A percentile compares a stretch with the other conserved stretches of the same genome.
These are phyloP conservation scores for Phytophthora multivora DNA, from an alignment of 352 stramenopile species.

Conservation along the genomic window DNA sequence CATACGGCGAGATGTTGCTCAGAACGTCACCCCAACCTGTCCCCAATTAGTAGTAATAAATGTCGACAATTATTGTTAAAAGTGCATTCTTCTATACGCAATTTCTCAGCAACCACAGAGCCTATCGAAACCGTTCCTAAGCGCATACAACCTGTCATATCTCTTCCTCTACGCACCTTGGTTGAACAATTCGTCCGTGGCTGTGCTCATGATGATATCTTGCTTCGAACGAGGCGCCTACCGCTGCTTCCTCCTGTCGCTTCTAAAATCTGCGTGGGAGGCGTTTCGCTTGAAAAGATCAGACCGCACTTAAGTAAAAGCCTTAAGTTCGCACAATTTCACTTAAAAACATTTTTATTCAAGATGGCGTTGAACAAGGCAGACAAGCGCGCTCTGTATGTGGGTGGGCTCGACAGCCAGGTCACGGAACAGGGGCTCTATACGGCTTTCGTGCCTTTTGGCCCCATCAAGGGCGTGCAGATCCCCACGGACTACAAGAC, in stretches of 20 bases:
- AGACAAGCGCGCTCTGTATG: slow-evolving; percentile 86
- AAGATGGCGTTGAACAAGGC: slow-evolving; percentile 39
- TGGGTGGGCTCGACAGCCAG: slow-evolving; percentile 89
- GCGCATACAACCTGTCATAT: background rate
- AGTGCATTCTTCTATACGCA: background rate
- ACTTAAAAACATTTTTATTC: background rate
- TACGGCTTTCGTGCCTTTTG: slow-evolving; percentile 85
- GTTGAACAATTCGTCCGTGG: slow-evolving; percentile 87
- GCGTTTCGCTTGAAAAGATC: slow-evolving; percentile 32
- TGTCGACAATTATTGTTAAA: background rate
- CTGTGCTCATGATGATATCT: slow-evolving; percentile 67
- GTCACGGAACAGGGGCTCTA: slow-evolving; percentile 90
- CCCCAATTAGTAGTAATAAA: background rate
- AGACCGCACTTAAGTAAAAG: slow-evolving; percentile 26
- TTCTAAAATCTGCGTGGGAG: slow-evolving; percentile 20
- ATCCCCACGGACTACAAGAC: slow-evolving; percentile 73
- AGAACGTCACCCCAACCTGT: slow-evolving; percentile 94
- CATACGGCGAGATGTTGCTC: slow-evolving; percentile 98
- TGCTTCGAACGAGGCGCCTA: slow-evolving; percentile 13
- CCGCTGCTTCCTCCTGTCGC: slow-evolving; percentile 8
- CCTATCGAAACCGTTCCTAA: background rate
- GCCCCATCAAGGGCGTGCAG: slow-evolving; percentile 79
- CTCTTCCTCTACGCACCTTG: slow-evolving; percentile 54
- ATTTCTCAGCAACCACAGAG: slow-evolving; percentile 14
- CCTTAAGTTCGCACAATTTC: background rate